Base-by-base conservation (phyloP, 2,329 filamentous ascomycete genomes). In the Decorospora gaudefroyi region DNA sequence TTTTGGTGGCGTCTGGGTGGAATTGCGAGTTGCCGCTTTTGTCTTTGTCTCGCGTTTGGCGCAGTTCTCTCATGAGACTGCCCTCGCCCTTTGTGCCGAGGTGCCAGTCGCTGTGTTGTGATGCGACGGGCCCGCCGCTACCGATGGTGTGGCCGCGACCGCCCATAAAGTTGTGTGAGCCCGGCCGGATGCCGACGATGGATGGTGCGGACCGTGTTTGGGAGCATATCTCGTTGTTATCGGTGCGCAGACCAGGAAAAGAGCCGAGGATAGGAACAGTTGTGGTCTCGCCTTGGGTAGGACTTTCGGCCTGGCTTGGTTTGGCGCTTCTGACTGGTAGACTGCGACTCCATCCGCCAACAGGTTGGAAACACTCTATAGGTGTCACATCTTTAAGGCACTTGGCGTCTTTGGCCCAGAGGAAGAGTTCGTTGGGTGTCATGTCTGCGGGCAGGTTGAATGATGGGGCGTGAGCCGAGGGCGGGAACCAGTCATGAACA, bases 321-420 rank as follows among this genome's bases (percentile, higher is more conserved):
- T 13, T 22, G 11, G 7, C 4, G 11, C 10, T 6, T 17, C 34
- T 1, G 16, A 26, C 19, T n/a, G n/a, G 16, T 10, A 26, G 9
- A 9, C 22, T 16, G 18, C 4, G 6, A 10, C 27, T 19, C 7
- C 10, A 19, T 10, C 17, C 27, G 12, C 23, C 31, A 9, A 21
- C n/a, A 15, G 42, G 21, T 18, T 44, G 37, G 5, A 50, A 45
- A 2, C 39, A 38, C 2, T 46, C 50, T 9, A 57, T 42, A 9
- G 33, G 22, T 1, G 4, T 22, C 6, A 55, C 26, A 22, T 17
- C 21, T 9, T 28, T 23, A 10, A 43, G 36, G 18, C 36, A 27
- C 3, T 4, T 3, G n/a, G 22, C 17, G n/a, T 8, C n/a, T 12
- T 46, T 21, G 25, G 36, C 37, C 51, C 51, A 57, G 29, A 51